Base-by-base conservation (phyloP, 805 yeast species). In the Metschnikowia colocasiae region DNA sequence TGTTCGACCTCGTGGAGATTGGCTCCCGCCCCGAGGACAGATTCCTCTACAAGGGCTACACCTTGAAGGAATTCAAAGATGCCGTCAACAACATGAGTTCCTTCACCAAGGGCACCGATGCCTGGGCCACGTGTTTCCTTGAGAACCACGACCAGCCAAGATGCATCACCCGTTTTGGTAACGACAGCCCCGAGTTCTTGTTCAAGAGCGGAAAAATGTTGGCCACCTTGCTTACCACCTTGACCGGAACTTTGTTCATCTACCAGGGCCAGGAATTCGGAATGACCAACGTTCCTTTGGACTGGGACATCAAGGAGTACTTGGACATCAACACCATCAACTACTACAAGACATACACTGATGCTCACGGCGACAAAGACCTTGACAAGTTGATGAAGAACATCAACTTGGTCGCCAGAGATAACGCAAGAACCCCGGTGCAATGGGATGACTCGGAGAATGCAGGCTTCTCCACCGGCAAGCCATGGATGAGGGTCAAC, bases 191-290 rank as follows among this genome's bases (percentile, higher is more conserved):
- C 10, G 55, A 59, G 47, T 64, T 52, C 52, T 59, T 73, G 38
- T 64, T 56, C 43, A 57, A 62, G 43, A 69, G 79, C 25, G 79
- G 80, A 25, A 80, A 80, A 62, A 60, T 78, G 58, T 58, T 80
- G 51, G 69, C 80, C 15, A 51, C 74, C 40, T 59, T 80, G 57
- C 71, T 74, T 51, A 46, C 68, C 10, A 57, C 80, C 12, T 67
- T 78, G 53, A 73, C 79, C 25, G 83, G 85, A 41, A 78, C 84
- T 12, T 60, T 78, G 45, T 80, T 69, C 62, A 63, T 80, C 33
- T 80, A 79, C 62, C 83, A 80, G 61, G 85, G 84, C 43, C 85
- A 80, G 59, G 85, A 80, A 55, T 64, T 80, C 50, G 84, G 81
- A 29, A 75, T 74, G 76, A 70, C 71, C 45, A 80, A 80, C 57